Base-by-base conservation (phyloP, 345 rosid genomes). In the Pseudoturritis turrita region DNA sequence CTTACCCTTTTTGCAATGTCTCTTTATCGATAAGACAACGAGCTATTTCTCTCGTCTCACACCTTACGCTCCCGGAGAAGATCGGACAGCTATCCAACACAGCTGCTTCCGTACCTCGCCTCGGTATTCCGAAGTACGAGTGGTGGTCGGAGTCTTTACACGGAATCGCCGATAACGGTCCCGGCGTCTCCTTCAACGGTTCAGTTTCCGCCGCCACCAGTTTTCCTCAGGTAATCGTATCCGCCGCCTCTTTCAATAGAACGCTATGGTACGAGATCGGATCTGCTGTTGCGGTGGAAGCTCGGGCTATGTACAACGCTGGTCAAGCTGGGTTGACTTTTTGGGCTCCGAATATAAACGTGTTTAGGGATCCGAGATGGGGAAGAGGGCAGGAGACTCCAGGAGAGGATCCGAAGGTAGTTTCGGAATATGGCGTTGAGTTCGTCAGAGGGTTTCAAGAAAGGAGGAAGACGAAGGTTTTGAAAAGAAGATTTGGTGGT, bases 131-230 rank as follows among this genome's bases (percentile, higher is more conserved):
- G 23, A 76, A 85, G 21, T 94, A 88, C 78, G 85, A 89, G 62
- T 94, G 98, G 98, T 94, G 98, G 97, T 94, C 92, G 1, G 98
- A 94, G 67, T 91, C 96, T 3, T 85, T 94, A 45, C 97, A 94
- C 39, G 98, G 97, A 22, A 62, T 94, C 70, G 93, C 98, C 68
- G 75, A 69, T 72, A 88, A 94, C 78, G 98, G 98, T 37, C 97
- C 91, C 28, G 95, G 97, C 5, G 89, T 91, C 28, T 77, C 87
- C 56, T 94, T 94, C 80, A 62, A 71, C 57, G 97, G 97, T 31
- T 72, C 86, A 10, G 43, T 94, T 63, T 70, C 81, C 63, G 63
- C 95, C 4, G 95, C 92, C 10, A 94, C 98, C 0, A 79, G 81
- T 68, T 94, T 94, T 66, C 98, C 98, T 45, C 98, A 94, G 77